phyloP scores from a whole-genome alignment of 2,329 filamentous ascomycete genomes.

The Ophiostoma sp. region DNA sequence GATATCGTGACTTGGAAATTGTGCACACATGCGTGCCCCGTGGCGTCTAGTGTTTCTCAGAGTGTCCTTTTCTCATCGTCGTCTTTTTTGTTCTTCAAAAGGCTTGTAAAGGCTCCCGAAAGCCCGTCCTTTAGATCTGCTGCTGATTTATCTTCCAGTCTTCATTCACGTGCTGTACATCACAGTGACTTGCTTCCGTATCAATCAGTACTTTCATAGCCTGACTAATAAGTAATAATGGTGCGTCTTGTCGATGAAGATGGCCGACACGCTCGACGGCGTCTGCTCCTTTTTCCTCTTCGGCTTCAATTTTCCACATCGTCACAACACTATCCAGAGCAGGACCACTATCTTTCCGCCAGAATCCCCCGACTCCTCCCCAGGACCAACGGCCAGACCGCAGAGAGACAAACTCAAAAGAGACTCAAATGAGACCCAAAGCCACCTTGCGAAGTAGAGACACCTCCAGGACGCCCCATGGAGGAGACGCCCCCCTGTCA shows the following conservation, averaged over 20 bases:
- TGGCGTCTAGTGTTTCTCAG: background rate
- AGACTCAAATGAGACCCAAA: background rate
- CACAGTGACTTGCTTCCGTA: background rate
- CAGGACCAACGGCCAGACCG: constrained; percentile 4
- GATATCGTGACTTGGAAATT: background rate
- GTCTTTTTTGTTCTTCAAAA: background rate
- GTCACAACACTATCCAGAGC: background rate
- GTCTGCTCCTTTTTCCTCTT: background rate
- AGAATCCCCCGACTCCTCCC: constrained; percentile 8
- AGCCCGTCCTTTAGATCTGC: background rate
- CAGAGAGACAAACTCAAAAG: background rate
- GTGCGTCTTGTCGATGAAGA: background rate
- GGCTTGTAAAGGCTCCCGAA: background rate
- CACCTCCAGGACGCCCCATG: background rate
- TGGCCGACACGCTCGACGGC: background rate
- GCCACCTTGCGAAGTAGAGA: background rate
- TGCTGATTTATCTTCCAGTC: background rate
- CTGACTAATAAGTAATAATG: background rate
- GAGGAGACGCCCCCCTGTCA: constrained; percentile 10
- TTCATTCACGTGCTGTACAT: background rate
- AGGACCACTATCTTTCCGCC: background rate
- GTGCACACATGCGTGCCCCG: background rate
- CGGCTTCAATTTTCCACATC: background rate
- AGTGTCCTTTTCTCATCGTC: background rate
- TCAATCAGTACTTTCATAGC: background rate